Evolutionary conservation across 768 basidiomycete genomes (phyloP).

Genomic region (Infundibulicybe gibba): DNA sequence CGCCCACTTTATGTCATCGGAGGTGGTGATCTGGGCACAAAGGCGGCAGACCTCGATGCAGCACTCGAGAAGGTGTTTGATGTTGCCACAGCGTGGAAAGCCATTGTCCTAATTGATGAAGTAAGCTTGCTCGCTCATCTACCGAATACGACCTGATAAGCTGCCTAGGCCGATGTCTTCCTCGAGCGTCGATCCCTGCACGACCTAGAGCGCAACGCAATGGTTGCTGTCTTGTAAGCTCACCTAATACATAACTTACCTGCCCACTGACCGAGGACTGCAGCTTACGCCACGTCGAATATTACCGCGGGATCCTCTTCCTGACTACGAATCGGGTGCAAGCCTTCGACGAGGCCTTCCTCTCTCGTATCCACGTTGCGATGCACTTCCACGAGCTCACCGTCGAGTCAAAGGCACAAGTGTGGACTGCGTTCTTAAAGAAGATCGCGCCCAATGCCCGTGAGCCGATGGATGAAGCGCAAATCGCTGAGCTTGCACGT

Average conservation of each 20-base stretch:
- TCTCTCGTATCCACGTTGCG: slow-evolving; percentile 64
- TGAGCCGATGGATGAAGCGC: slow-evolving; percentile 19
- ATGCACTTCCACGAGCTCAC: slow-evolving; percentile 61
- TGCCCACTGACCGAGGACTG: slow-evolving; percentile 18
- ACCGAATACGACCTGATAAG: slow-evolving; percentile 4
- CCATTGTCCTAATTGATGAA: slow-evolving; percentile 56
- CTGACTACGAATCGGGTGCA: slow-evolving; percentile 55
- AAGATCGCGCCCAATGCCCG: slow-evolving; percentile 37
- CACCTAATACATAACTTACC: slow-evolving; percentile 7
- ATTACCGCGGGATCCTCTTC: slow-evolving; percentile 55
- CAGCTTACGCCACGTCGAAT: slow-evolving; percentile 54
- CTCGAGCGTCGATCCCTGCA: slow-evolving; percentile 65
- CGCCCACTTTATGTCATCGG: slow-evolving; percentile 51
- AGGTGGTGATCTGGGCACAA: slow-evolving; percentile 53
- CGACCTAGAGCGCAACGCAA: slow-evolving; percentile 63
- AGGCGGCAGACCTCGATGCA: slow-evolving; percentile 36
- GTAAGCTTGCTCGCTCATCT: slow-evolving; percentile 9
- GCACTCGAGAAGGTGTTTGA: slow-evolving; percentile 45
- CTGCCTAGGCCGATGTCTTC: slow-evolving; percentile 60
- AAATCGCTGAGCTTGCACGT: slow-evolving; percentile 44
- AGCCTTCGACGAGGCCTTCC: slow-evolving; percentile 66
- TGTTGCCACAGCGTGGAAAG: slow-evolving; percentile 58
- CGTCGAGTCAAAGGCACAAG: slow-evolving; percentile 47
- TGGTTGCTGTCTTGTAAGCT: slow-evolving; percentile 64
- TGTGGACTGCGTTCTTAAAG: slow-evolving; percentile 60